phyloP scores from a whole-genome alignment of 345 rosid species.

The Microthlaspi erraticum region DNA sequence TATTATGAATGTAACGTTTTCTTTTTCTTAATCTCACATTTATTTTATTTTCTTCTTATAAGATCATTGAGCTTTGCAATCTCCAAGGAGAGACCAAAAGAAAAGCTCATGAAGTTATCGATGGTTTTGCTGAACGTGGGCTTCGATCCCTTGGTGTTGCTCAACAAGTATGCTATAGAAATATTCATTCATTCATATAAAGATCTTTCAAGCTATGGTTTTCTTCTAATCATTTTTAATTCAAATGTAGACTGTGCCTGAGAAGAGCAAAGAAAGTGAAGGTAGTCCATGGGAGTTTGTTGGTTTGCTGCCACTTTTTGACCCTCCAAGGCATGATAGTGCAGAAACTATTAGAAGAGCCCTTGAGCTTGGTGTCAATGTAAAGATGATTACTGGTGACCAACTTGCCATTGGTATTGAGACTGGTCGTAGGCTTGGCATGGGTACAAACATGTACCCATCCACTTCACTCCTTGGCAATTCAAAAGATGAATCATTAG shows the following conservation, averaged over 20 bases:
- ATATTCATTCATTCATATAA: not conserved
- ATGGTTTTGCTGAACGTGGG: constrained; percentile 75
- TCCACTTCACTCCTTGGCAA: constrained; percentile 72
- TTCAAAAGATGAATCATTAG: constrained; percentile 59
- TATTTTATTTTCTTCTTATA: not conserved
- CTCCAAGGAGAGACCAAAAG: constrained; percentile 59
- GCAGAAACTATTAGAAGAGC: constrained; percentile 82
- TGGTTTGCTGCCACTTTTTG: constrained; percentile 91
- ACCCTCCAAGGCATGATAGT: constrained; percentile 91
- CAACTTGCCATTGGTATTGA: constrained; percentile 90
- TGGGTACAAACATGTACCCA: constrained; percentile 91
- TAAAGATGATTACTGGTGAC: constrained; percentile 92
- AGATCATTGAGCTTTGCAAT: constrained; percentile 81
- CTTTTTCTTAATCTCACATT: not conserved
- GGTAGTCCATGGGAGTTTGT: constrained; percentile 90
- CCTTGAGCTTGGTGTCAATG: constrained; percentile 82
- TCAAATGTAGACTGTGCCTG: constrained; percentile 57
- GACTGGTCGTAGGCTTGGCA: constrained; percentile 89
- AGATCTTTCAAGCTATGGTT: not conserved
- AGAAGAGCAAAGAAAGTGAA: constrained; percentile 72
- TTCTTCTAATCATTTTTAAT: not conserved
- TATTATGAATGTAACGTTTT: not conserved
- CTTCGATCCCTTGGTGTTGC: constrained; percentile 84
- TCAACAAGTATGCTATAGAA: constrained; percentile 58
- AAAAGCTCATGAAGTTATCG: constrained; percentile 69